A percentile compares a stretch with the other conserved stretches of the same genome.
phyloP scores from a whole-genome alignment of 2,329 filamentous ascomycete species.

The Didymella glomerata region DNA sequence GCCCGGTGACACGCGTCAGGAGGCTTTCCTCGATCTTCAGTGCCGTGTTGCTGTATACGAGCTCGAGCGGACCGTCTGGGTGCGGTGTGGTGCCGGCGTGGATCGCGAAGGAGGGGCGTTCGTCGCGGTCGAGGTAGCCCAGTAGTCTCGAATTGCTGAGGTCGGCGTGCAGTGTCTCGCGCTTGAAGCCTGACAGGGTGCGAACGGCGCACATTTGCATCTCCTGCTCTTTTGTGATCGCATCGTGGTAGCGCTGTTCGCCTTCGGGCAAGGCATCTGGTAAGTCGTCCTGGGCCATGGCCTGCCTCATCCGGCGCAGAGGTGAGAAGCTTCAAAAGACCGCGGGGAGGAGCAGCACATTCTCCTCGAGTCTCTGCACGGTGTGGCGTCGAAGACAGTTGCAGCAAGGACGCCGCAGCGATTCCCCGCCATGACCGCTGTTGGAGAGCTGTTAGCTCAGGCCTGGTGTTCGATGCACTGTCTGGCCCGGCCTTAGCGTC shows the following conservation, averaged over 20 bases:
- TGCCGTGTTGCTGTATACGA: constrained; percentile 40
- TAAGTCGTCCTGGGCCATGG: constrained; percentile 9
- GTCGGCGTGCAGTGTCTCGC: constrained; percentile 14
- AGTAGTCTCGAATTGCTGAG: constrained; percentile 29
- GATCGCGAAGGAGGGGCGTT: constrained; percentile 39
- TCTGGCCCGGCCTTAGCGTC: constrained; percentile 15
- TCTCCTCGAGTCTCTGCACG: background rate
- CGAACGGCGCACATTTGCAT: constrained; percentile 17
- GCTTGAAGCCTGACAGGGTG: constrained; percentile 17
- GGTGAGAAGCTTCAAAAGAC: background rate
- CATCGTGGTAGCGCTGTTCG: constrained; percentile 20
- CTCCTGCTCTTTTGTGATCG: constrained; percentile 16
- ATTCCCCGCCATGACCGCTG: constrained; percentile 6
- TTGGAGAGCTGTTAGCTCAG: constrained; percentile 6
- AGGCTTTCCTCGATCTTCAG: constrained; percentile 29
- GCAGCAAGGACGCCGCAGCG: background rate
- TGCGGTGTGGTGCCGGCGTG: constrained; percentile 16
- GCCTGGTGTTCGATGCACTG: constrained; percentile 7
- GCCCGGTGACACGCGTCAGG: constrained; percentile 30
- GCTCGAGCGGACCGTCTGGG: constrained; percentile 25
- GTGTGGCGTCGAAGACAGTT: constrained; percentile 1
- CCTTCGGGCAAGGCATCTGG: background rate
- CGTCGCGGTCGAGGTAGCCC: constrained; percentile 35
- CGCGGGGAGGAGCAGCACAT: constrained; percentile 3
- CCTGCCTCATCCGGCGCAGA: constrained; percentile 10